These are phyloP conservation scores for Solanum etuberosum DNA, from an alignment of 257 asterid genomes.

Conservation along the genomic window DNA sequence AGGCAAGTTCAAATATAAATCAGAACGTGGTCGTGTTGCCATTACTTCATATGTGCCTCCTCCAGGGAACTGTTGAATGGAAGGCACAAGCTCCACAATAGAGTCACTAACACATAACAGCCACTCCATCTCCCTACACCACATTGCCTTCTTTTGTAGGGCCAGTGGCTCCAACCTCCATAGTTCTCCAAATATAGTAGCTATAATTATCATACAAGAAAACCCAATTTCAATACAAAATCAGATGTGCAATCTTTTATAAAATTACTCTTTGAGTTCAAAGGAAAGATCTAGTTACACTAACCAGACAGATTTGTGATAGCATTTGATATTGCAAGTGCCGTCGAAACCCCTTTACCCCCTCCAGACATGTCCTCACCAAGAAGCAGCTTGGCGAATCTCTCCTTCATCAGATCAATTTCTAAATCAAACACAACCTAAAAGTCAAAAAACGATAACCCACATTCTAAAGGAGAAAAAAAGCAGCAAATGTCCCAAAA, in stretches of 20 bases:
- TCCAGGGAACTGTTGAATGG: constrained; percentile 67
- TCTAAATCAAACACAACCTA: constrained; percentile 21
- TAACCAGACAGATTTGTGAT: constrained; percentile 92
- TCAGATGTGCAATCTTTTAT: neutral
- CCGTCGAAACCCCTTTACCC: constrained; percentile 93
- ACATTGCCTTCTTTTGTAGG: constrained; percentile 74
- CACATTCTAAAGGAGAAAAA: neutral
- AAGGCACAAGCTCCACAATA: constrained; percentile 87
- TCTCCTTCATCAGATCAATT: constrained; percentile 84
- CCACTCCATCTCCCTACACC: constrained; percentile 97
- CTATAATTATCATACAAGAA: constrained; percentile 18
- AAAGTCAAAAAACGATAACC: neutral
- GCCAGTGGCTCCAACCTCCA: constrained; percentile 98
- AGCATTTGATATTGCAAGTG: constrained; percentile 91
- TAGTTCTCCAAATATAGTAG: constrained; percentile 85
- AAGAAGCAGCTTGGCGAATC: constrained; percentile 83
- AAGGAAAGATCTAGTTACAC: neutral
- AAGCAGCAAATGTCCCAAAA: neutral
- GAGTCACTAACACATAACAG: constrained; percentile 83
- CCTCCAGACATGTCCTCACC: constrained; percentile 99
- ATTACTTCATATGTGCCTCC: constrained; percentile 85
- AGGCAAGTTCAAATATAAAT: constrained; percentile 76
- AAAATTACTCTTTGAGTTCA: neutral
- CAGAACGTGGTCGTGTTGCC: constrained; percentile 74
- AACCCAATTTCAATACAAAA: neutral